Evolutionary conservation across 2,329 filamentous ascomycete species (phyloP).

Genomic region (Claviceps pusilla): DNA sequence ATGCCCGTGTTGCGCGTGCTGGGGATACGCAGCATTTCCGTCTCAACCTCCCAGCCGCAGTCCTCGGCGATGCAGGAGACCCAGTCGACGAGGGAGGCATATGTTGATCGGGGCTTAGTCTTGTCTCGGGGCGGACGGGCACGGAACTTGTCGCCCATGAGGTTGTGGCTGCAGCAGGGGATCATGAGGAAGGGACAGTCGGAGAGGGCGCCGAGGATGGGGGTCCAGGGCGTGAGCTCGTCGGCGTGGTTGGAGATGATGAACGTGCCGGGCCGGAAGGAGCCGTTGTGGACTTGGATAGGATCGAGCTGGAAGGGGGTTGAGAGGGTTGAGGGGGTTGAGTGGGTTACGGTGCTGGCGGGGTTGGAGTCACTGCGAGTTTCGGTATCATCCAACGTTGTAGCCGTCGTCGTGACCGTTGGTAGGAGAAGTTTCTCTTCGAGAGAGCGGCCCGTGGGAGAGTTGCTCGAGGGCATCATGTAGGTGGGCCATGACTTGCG

Average conservation of each 20-base stretch:
- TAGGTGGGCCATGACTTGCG: slow-evolving; percentile 78
- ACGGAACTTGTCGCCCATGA: slow-evolving; percentile 61
- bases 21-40: slow-evolving; percentile 77
- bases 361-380: background rate
- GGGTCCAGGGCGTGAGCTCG: slow-evolving; percentile 91
- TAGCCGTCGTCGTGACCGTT: slow-evolving; percentile 15
- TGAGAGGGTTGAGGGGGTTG: too few relatives aligned
- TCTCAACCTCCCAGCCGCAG: slow-evolving; percentile 63
- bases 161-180: slow-evolving; percentile 83
- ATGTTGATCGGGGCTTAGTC: slow-evolving; percentile 49
- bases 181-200: slow-evolving; percentile 78
- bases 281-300: slow-evolving; percentile 37
- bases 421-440: slow-evolving; percentile 36
- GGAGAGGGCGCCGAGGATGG: slow-evolving; percentile 64
- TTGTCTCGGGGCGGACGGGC: slow-evolving; percentile 41
- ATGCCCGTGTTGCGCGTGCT: slow-evolving; percentile 79
- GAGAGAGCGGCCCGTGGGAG: slow-evolving; percentile 21
- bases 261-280: slow-evolving; percentile 63
- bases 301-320: background rate
- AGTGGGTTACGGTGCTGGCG: too few relatives aligned
- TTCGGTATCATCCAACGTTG: background rate
- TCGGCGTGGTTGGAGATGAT: slow-evolving; percentile 96
- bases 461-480: slow-evolving; percentile 17
- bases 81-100: slow-evolving; percentile 72
- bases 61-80: slow-evolving; percentile 53